Base-by-base conservation (phyloP, 352 stramenopile genomes). In the Globisporangium abappressorium region DNA sequence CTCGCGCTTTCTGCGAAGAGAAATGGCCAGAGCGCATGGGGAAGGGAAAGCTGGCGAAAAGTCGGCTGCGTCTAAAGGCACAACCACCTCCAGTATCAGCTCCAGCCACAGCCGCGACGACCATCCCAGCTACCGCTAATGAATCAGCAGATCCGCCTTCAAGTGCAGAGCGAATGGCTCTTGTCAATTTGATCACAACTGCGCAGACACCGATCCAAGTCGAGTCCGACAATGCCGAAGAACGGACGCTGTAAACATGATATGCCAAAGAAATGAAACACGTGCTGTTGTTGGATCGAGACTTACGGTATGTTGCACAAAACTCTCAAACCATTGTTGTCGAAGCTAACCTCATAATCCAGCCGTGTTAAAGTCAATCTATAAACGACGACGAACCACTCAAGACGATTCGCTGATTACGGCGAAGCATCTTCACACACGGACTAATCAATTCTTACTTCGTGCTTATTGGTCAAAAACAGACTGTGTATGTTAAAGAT, bases 21-120 rank as follows among this genome's bases (percentile, higher is more conserved):
- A 80, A 77, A 55, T 92, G 84, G 84, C 82, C 82, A 5, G 81
- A 92, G 49, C 84, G 82, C 18, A 75, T 70, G 56, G 76, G 81
- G 22, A 87, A 87, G 55, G 62, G 68, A 24, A 85, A 86, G 43
- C 6, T 55, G 1, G 18, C 58, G 5, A 85, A 84, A 59, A 79
- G 72, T 12, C 71, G 70, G 9, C 33, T 66, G 12, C 68, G 75
- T 26, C 30, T 58, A 3, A 87, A 84, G 53, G 14, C 26, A 20
- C 14, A 36, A 43, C 18, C 41, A 18, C 30, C 33, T 15, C 24
- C 36, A 28, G 18, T 26, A 58, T 8, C 55, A 46, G 22, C 15
- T 3, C 8, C 1, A 43, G 20, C 22, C 8, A 15, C 54, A 49
- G 11, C 3, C 15, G 18, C 18, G 53, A 62, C 26, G 3, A 49